Evolutionary conservation across 768 basidiomycete species (phyloP).

Genomic region (Antrodiella citrinella): DNA sequence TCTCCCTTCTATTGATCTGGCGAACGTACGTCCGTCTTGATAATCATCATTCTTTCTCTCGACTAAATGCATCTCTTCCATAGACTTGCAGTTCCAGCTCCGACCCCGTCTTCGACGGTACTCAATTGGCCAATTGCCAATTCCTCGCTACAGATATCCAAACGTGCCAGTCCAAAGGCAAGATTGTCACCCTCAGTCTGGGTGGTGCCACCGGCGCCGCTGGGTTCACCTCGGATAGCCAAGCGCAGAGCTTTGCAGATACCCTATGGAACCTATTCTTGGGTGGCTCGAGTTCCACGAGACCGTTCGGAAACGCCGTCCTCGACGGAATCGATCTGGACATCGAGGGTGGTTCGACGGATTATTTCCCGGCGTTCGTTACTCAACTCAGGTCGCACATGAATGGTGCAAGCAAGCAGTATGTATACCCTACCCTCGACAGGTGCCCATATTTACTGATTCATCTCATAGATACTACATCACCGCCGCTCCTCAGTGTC

Average conservation of each 20-base stretch:
- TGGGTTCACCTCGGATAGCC: conserved; percentile 48
- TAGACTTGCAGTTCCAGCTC: conserved; percentile 57
- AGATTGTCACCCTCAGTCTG: conserved; percentile 31
- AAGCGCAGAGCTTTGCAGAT: conserved; percentile 52
- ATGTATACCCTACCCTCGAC: conserved; percentile 10
- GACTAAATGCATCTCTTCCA: not conserved
- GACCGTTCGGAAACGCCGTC: conserved; percentile 66
- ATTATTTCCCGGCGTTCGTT: conserved; percentile 28
- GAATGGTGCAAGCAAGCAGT: conserved; percentile 47
- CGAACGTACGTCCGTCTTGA: conserved; percentile 36
- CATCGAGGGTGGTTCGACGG: conserved; percentile 54
- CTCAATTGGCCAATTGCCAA: conserved; percentile 52
- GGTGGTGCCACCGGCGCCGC: conserved; percentile 47
- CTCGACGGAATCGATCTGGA: conserved; percentile 73
- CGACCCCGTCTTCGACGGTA: conserved; percentile 53
- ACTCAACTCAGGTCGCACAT: conserved; percentile 46
- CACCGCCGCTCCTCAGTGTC: conserved; percentile 60
- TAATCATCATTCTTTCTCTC: not conserved
- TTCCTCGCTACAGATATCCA: conserved; percentile 54
- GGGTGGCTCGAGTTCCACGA: conserved; percentile 50
- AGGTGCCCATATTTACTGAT: not conserved
- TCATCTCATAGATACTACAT: conserved; percentile 46
- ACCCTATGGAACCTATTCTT: conserved; percentile 70
- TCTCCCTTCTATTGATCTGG: conserved; percentile 50
- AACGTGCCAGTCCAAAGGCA: conserved; percentile 45